A percentile compares a stretch with the other conserved stretches of the same genome.
phyloP scores from a whole-genome alignment of 306 rosid species.

The Urtica urens region DNA sequence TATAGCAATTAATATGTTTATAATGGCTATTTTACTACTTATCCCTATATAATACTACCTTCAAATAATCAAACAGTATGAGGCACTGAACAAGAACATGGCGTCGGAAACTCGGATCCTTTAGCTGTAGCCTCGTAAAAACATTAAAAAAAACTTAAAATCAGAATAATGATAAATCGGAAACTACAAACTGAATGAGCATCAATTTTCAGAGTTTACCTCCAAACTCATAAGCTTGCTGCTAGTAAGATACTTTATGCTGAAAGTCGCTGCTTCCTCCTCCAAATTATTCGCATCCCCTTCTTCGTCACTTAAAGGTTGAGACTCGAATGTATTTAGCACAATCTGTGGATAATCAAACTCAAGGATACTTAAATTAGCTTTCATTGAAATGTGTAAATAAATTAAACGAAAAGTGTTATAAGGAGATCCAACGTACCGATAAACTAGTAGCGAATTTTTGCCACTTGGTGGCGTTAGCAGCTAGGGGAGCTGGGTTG shows the following conservation, averaged over 20 bases:
- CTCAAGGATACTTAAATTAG: conserved; percentile 9
- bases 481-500: conserved; percentile 54
- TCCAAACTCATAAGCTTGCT: conserved; percentile 94
- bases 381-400: conserved; percentile 5
- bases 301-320: conserved; percentile 91
- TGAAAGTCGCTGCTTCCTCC: conserved; percentile 77
- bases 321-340: conserved; percentile 80
- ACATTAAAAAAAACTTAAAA: background rate
- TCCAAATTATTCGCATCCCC: conserved; percentile 88
- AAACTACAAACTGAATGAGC: conserved; percentile 9
- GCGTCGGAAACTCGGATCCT: conserved; percentile 93
- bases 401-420: background rate
- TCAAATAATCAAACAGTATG: conserved; percentile 79
- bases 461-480: conserved; percentile 73
- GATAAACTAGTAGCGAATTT: conserved; percentile 65
- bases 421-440: conserved; percentile 31
- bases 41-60: too few species aligned
- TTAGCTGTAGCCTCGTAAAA: conserved; percentile 34
- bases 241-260: conserved; percentile 97
- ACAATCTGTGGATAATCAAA: conserved; percentile 48
- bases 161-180: conserved; percentile 12
- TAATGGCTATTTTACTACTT: too few species aligned
- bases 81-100: conserved; percentile 95
- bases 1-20: too few species aligned
- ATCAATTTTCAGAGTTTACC: conserved; percentile 29